Evolutionary conservation across 495 filamentous ascomycete species (phyloP), one percentile per base, ranked within the genome.

Genomic region (Thermothielavioides terrestris): DNA sequence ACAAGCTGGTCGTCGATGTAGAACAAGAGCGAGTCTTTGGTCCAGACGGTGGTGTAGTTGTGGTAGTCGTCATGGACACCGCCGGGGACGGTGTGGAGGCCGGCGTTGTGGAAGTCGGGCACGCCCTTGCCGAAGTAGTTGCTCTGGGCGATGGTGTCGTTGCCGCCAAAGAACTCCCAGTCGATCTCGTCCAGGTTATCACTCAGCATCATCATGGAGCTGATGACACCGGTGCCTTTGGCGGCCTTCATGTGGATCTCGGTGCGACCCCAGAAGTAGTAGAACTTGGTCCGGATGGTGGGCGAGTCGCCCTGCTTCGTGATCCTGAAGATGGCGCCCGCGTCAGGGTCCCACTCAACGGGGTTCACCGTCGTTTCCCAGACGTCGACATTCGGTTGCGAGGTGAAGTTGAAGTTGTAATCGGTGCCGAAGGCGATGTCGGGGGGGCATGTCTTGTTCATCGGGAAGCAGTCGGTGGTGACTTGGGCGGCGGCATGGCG

Each of bases 131-230:
- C 88, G 55, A 89, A 95, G 60, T 88, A 94, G 68, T 94, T 94
- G 69, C 74, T 89, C 57, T 86, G 79, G 14, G 79, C 85, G 21
- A 74, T 61, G 37, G 68, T 71, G 35, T 67, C 62, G 56, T 87
- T 79, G 25, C 75, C 79, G 39, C 87, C 85, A 17, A 87, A 75
- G 70, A 86, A 90, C 62, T 91, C 89, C 83, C 84, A 91, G 65
- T 94, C 89, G 48, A 95, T 84, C 61, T 95, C 89, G 60, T 95
- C 89, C 17, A 94, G 73, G 55, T 86, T 81, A 55, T 94, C 89
- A 27, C 85, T 89, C 57, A 88, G 78, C 57, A 91, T 72, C 34
- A 94, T 87, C 44, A 89, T 80, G 49, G 83, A 88, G 68, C 84
- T 89, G 62, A 94, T 80, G 51, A 95, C 81, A 52, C 89, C 89